Evolutionary conservation across 208 protist species (phyloP), one percentile per base, ranked within the genome.

Genomic region (Trypanosoma mega): DNA sequence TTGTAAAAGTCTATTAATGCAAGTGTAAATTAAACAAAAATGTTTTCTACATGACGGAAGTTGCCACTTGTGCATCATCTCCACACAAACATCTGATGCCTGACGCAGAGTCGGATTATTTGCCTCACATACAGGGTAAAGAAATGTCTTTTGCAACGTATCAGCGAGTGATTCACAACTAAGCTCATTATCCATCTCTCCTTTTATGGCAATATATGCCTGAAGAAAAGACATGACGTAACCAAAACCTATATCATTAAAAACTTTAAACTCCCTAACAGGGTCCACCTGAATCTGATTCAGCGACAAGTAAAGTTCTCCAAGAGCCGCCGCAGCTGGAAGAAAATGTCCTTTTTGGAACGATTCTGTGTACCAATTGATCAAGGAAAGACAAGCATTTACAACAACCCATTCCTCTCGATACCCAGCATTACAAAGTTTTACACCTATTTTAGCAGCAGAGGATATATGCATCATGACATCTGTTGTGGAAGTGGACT

Each of bases 371-470:
- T 76, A 73, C 68, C 72, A 76, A 48, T 74, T 74, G 20, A 93
- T 72, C 43, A 82, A 82, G 6, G 70, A 69, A 24, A 80, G 57
- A 57, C 78, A 87, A 4, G 83, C 81, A 60, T 88, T 90, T 7
- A 85, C 65, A 23, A 72, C 68, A n/a, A 93, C 63, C 70, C 71
- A 88, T 4, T 70, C 65, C 5, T 73, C 77, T 27, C 49, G 34
- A 55, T 74, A 74, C 23, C 77, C 75, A 21, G 68, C 23, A 4
- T 50, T 39, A 62, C 55, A 67, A n/a, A 85, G 68, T 31, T 57
- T 53, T 11, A 53, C 21, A 34, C 72, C 67, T 30, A 82, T 47
- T n/a, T 75, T 57, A 18, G 72, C 69, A 14, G 75, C 77, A 30
- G 11, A 23, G 8, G 57, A 58, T 21, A 72, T 69, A 27, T 64